A percentile compares a stretch with the other conserved stretches of the same genome.
These are phyloP conservation scores for Hirschfeldia incana DNA, from an alignment of 345 rosid species.

Conservation along the genomic window DNA sequence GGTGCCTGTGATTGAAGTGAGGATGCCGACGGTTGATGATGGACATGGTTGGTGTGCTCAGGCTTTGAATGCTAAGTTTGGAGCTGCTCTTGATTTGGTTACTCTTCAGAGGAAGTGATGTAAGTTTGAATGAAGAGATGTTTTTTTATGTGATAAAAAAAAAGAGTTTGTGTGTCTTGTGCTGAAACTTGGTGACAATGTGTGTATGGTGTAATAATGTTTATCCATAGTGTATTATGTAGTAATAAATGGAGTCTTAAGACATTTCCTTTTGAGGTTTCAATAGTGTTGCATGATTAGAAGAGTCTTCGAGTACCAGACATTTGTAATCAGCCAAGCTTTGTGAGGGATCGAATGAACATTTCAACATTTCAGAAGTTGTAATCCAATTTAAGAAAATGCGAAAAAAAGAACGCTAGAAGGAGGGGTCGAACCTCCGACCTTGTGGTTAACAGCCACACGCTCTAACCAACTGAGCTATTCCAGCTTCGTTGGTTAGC, in stretches of 20 bases:
- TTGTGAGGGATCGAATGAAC: neutral
- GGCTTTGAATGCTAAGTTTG: constrained; percentile 59
- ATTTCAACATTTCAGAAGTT: too few relatives aligned
- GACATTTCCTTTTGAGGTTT: neutral
- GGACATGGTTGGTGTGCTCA: constrained; percentile 87
- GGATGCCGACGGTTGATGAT: constrained; percentile 90
- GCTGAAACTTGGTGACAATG: neutral
- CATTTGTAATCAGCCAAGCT: neutral
- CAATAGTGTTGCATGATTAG: neutral
- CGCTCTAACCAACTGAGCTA: constrained; percentile 88
- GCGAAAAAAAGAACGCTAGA: constrained; percentile 33
- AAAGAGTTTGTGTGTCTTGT: neutral
- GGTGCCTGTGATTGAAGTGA: constrained; percentile 73
- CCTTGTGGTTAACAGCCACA: constrained; percentile 88
- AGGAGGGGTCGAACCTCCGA: constrained; percentile 80
- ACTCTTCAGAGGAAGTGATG: constrained; percentile 57
- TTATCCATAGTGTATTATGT: neutral
- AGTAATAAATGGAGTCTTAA: neutral
- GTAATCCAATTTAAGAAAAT: too few relatives aligned
- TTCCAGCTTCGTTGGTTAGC: constrained; percentile 43
- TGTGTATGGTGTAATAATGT: neutral
- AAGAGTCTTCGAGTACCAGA: neutral
- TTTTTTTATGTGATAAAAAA: neutral
- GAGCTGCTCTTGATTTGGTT: constrained; percentile 58
- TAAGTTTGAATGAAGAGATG: constrained; percentile 14